phyloP scores from a whole-genome alignment of 2,329 filamentous ascomycete genomes.

The Fusarium nurragi region DNA sequence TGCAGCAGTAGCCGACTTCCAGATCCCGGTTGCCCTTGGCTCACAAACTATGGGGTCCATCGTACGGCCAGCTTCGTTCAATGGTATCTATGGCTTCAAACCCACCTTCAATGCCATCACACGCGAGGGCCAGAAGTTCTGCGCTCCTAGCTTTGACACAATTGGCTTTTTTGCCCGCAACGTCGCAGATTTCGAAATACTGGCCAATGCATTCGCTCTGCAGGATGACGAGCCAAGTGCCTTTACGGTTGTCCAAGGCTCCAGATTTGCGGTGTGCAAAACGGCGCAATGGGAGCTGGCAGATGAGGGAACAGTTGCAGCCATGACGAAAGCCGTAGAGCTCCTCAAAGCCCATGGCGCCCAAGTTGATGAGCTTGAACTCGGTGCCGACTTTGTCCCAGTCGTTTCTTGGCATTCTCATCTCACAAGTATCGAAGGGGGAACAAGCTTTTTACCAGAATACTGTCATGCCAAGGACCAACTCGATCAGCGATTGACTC shows the following conservation, averaged over 20 bases:
- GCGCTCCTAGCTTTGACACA: conserved; percentile 68
- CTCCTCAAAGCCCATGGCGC: conserved; percentile 60
- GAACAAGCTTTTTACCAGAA: conserved; percentile 63
- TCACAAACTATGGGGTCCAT: conserved; percentile 74
- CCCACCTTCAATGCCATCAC: conserved; percentile 72
- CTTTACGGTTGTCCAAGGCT: conserved; percentile 53
- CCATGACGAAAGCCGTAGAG: conserved; percentile 53
- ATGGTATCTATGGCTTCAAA: conserved; percentile 71
- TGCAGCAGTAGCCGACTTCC: conserved; percentile 72
- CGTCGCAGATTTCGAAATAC: conserved; percentile 65
- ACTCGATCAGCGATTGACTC: conserved; percentile 56
- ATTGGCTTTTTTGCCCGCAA: conserved; percentile 68
- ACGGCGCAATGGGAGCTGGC: conserved; percentile 62
- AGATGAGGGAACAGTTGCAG: conserved; percentile 54
- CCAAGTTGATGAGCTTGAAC: conserved; percentile 62
- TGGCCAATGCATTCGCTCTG: conserved; percentile 64
- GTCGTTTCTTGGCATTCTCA: conserved; percentile 62
- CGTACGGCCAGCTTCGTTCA: conserved; percentile 72
- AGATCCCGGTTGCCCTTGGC: conserved; percentile 68
- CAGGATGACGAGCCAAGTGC: conserved; percentile 57
- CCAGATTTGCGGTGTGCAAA: conserved; percentile 64
- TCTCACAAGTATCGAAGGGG: conserved; percentile 62
- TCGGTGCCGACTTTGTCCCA: conserved; percentile 60
- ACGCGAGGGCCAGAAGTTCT: conserved; percentile 68
- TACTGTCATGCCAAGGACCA: conserved; percentile 59